Percentiles rank a stretch among this genome's conserved stretches.
phyloP scores from a whole-genome alignment of 148 eudicot species.

The Heliamphora exappendiculata region DNA sequence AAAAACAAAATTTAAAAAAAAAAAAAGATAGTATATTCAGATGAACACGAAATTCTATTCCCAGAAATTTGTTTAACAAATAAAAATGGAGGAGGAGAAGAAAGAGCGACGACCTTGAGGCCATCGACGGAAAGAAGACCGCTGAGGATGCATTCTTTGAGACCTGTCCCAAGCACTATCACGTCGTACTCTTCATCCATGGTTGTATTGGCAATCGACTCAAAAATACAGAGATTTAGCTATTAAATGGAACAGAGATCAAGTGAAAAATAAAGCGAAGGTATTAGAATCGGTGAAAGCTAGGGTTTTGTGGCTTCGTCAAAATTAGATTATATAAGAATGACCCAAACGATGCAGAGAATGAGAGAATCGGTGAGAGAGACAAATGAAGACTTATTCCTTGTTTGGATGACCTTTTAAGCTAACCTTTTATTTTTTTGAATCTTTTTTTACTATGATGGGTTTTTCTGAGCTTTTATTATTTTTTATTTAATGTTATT shows the following conservation, averaged over 20 bases:
- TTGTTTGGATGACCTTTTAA: too few relatives aligned
- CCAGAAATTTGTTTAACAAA: neutral
- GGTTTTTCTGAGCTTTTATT: too few relatives aligned
- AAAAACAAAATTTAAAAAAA: neutral
- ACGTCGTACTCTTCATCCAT: conserved; percentile 15
- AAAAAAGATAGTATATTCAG: neutral
- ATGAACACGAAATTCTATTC: neutral
- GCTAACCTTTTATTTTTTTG: too few relatives aligned
- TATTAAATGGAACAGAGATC: neutral
- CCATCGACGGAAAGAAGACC: conserved; percentile 10
- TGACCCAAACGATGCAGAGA: too few relatives aligned
- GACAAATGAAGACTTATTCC: too few relatives aligned
- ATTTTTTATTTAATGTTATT: too few relatives aligned
- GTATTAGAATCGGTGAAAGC: neutral
- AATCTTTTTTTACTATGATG: too few relatives aligned
- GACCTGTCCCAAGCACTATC: conserved; percentile 11
- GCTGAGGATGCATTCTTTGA: conserved; percentile 12
- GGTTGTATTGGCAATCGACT: conserved; percentile 5
- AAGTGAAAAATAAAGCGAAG: neutral
- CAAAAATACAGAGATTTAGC: neutral
- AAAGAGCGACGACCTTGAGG: conserved; percentile 4
- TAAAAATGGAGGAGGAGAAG: neutral
- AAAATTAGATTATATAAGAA: too few relatives aligned
- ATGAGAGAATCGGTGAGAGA: too few relatives aligned
- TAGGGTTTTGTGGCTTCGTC: neutral